Conservation (phyloP, 495 filamentous ascomycete genomes). For the Aspergillus campestris region DNA sequence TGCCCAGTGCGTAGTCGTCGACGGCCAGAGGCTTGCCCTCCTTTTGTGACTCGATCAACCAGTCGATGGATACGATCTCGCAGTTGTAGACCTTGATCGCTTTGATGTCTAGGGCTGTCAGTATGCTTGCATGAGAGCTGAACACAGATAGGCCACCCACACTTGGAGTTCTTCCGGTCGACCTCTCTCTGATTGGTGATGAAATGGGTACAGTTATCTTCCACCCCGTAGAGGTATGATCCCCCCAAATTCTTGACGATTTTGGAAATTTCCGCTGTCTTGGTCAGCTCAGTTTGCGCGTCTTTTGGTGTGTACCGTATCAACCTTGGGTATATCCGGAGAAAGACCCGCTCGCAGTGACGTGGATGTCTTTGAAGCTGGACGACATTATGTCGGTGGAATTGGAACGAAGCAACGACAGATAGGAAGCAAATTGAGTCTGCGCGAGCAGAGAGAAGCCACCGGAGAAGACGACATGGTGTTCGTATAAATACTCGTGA, state of each 20-base stretch:
- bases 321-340: conserved; percentile 45
- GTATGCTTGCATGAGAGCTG: not conserved
- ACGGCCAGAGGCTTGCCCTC: conserved; percentile 36
- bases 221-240: conserved; percentile 35
- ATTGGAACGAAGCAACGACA: not conserved
- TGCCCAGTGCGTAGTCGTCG: conserved; percentile 24
- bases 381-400: conserved; percentile 17
- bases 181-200: conserved; percentile 46
- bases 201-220: conserved; percentile 49
- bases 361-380: conserved; percentile 33
- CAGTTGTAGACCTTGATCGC: conserved; percentile 37
- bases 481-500: not conserved
- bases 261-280: conserved; percentile 26
- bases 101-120: conserved; percentile 35
- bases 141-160: conserved; percentile 14
- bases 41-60: conserved; percentile 48
- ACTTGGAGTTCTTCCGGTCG: conserved; percentile 36
- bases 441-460: not conserved
- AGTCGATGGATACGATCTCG: conserved; percentile 51
- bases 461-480: not conserved
- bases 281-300: conserved; percentile 9
- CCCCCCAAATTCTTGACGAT: conserved; percentile 44
- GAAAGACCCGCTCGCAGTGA: conserved; percentile 57
- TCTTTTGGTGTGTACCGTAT: not conserved
- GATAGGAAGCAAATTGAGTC: not conserved